These are phyloP conservation scores for Cladosporium sp. DNA, from an alignment of 2,329 filamentous ascomycete species.

Conservation along the genomic window DNA sequence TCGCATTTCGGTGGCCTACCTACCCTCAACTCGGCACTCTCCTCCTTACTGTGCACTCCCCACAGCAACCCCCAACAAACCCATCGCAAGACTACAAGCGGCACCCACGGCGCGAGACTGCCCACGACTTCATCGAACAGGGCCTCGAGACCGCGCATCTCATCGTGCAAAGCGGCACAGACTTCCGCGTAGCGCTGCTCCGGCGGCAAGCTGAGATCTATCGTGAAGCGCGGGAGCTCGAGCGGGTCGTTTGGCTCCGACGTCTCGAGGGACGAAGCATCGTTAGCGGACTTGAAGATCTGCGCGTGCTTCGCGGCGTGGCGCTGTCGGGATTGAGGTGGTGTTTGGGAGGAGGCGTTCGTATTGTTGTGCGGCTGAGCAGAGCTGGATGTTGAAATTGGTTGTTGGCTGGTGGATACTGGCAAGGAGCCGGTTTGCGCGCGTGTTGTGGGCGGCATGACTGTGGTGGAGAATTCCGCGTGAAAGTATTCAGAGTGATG, in stretches of 20 bases:
- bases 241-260: neutral
- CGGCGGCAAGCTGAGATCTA: conserved; percentile 58
- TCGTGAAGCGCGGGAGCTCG: conserved; percentile 34
- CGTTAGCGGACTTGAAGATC: neutral
- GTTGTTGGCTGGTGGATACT: neutral
- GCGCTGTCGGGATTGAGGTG: neutral
- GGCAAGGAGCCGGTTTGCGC: neutral
- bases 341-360: neutral
- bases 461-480: neutral
- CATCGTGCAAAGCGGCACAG: conserved; percentile 46
- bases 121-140: conserved; percentile 55
- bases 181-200: conserved; percentile 53
- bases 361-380: neutral
- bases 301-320: neutral
- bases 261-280: neutral
- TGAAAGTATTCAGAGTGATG: no score
- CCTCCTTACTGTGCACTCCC: conserved; percentile 54
- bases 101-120: conserved; percentile 34
- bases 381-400: neutral
- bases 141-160: conserved; percentile 45
- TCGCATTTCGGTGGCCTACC: no score
- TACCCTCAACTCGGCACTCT: conserved; percentile 58
- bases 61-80: conserved; percentile 52
- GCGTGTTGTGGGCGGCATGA: neutral
- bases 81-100: conserved; percentile 25